Conservation (phyloP, 2,329 filamentous ascomycete species). For the Didymosphaeria variabile region DNA sequence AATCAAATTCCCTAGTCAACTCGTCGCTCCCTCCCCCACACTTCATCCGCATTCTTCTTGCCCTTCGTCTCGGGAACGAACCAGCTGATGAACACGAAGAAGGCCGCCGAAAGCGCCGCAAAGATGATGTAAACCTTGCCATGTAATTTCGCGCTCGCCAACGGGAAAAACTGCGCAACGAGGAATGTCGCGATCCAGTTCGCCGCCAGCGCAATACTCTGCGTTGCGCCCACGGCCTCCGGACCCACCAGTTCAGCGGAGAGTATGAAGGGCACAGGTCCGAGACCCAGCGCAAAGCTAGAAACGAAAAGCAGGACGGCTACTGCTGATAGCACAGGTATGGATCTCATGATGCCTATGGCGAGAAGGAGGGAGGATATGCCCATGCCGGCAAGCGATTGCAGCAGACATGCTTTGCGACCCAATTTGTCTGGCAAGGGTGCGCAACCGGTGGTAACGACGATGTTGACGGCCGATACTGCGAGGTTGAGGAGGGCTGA, state of each 20-base stretch:
- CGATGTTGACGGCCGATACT: constrained; percentile 85
- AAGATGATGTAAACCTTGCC: constrained; percentile 96
- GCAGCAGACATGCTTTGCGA: constrained; percentile 82
- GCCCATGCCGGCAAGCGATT: constrained; percentile 87
- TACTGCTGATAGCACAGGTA: constrained; percentile 80
- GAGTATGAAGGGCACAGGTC: constrained; percentile 93
- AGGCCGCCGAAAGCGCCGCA: constrained; percentile 73
- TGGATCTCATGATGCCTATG: constrained; percentile 76
- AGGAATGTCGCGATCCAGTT: constrained; percentile 93
- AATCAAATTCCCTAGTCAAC: constrained; percentile 29
- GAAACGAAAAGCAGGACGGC: constrained; percentile 86
- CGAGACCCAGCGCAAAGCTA: constrained; percentile 88
- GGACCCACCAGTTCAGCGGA: constrained; percentile 89
- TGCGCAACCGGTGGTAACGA: constrained; percentile 82
- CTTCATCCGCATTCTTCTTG: constrained; percentile 83
- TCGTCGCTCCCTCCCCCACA: constrained; percentile 76
- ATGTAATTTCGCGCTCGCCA: constrained; percentile 79
- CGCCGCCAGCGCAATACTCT: constrained; percentile 85
- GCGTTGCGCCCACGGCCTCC: constrained; percentile 89
- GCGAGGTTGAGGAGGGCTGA: constrained; percentile 86
- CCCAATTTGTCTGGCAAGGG: constrained; percentile 88
- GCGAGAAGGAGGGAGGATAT: constrained; percentile 79
- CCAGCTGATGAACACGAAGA: constrained; percentile 75
- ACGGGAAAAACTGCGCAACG: constrained; percentile 93
- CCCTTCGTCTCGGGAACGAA: constrained; percentile 89